phyloP scores from a whole-genome alignment of 768 basidiomycete genomes.

The Russula foetens region DNA sequence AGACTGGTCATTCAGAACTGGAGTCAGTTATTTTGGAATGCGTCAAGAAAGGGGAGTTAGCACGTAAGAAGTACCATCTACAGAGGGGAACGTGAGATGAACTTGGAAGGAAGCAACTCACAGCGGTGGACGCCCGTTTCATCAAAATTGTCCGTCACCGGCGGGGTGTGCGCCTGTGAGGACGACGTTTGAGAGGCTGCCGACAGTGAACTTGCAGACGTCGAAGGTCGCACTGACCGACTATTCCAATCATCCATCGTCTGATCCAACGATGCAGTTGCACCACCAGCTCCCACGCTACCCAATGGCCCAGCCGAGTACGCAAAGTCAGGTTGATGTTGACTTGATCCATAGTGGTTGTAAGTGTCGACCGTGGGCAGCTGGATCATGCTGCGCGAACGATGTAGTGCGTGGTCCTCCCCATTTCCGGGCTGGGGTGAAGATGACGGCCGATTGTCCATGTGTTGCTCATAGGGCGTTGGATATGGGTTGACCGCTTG shows the following conservation, averaged over 20 bases:
- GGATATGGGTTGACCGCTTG: constrained; percentile 87
- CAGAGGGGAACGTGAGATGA: background rate
- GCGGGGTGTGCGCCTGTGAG: constrained; percentile 76
- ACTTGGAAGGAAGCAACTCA: constrained; percentile 38
- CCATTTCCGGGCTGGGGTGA: constrained; percentile 23
- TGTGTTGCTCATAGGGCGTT: constrained; percentile 57
- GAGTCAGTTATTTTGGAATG: constrained; percentile 18
- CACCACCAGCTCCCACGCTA: constrained; percentile 18
- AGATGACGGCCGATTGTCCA: constrained; percentile 20
- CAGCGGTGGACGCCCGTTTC: constrained; percentile 79
- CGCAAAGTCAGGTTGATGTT: constrained; percentile 67
- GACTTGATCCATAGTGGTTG: constrained; percentile 18
- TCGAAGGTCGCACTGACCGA: constrained; percentile 61
- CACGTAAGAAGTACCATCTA: constrained; percentile 3
- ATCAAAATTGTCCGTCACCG: constrained; percentile 53
- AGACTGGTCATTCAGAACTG: constrained; percentile 52
- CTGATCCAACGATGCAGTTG: constrained; percentile 24
- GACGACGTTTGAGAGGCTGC: constrained; percentile 71
- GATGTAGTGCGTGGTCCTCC: constrained; percentile 50
- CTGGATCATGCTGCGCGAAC: constrained; percentile 80
- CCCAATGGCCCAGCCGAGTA: constrained; percentile 53
- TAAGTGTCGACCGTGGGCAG: constrained; percentile 56
- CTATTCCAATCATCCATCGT: constrained; percentile 23
- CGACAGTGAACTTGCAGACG: constrained; percentile 67
- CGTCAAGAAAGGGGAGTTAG: constrained; percentile 7